Conservation (phyloP, 768 basidiomycete species). For the Boletus sensibilis region DNA sequence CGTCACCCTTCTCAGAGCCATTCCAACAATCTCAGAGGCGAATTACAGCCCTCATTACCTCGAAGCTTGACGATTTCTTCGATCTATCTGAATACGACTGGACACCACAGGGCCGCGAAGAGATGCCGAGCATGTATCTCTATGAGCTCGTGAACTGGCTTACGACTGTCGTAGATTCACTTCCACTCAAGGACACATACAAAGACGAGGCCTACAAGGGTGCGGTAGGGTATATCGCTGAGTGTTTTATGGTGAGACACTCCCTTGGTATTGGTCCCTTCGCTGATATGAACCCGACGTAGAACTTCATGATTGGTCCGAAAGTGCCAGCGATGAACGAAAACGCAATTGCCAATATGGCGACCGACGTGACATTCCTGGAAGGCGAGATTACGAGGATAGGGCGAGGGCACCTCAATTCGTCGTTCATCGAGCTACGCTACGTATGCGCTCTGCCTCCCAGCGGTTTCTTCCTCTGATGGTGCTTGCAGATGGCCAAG, state of each 20-base stretch:
- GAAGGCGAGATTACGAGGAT: slow-evolving; percentile 82
- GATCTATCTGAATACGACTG: slow-evolving; percentile 95
- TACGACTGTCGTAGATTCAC: slow-evolving; percentile 91
- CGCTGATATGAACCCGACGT: slow-evolving; percentile 6
- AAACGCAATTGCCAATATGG: slow-evolving; percentile 81
- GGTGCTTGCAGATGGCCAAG: slow-evolving; percentile 54
- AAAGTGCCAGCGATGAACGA: slow-evolving; percentile 83
- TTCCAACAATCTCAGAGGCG: slow-evolving; percentile 68
- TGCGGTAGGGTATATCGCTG: slow-evolving; percentile 85
- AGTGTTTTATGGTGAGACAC: slow-evolving; percentile 76
- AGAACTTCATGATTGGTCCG: slow-evolving; percentile 79
- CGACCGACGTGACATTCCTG: slow-evolving; percentile 84
- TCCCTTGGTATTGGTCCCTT: neutral
- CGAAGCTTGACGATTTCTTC: slow-evolving; percentile 94
- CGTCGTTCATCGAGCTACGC: slow-evolving; percentile 78
- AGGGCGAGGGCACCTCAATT: slow-evolving; percentile 65
- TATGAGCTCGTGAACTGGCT: slow-evolving; percentile 96
- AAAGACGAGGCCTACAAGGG: slow-evolving; percentile 89
- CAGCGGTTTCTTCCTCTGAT: slow-evolving; percentile 1
- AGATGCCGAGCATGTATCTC: slow-evolving; percentile 88
- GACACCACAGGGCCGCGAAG: slow-evolving; percentile 70
- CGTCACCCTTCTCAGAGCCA: slow-evolving; percentile 64
- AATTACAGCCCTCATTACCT: slow-evolving; percentile 78
- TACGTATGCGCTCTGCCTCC: slow-evolving; percentile 47
- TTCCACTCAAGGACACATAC: slow-evolving; percentile 76